Base-by-base conservation (phyloP, 1,284 basidiomycete genomes). In the Earliella scabrosa region DNA sequence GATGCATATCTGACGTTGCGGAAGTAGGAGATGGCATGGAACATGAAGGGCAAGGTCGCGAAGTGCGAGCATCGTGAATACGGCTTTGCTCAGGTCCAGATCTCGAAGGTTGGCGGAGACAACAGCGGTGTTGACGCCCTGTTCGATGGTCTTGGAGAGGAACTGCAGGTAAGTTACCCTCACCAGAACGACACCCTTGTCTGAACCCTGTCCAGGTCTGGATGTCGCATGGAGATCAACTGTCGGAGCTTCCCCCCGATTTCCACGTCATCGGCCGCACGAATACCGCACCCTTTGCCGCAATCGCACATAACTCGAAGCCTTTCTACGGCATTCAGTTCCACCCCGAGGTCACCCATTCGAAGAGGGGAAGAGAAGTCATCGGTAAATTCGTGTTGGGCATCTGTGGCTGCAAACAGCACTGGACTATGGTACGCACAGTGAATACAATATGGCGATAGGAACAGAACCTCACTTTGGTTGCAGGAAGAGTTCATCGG, bases 221-320 rank as follows among this genome's bases (percentile, higher is more conserved):
- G 97, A 99, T 99, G 97, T 98, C 95, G 32, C 97, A 99, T 72
- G 97, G 97, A 20, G 97, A 99, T 74, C 95, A 98, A 68, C 83
- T 99, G 45, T 90, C 87, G 32, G 83, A 82, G 54, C 81, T 91
- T 8, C 97, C 97, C 20, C 78, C 87, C 0, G 78, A 90, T 66
- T 99, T 98, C 76, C 86, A 93, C 68, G 84, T 93, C 63, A 92
- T 99, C 63, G 97, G 94, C 7, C 82, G 82, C 54, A 99, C 97
- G 1, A 77, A 83, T 27, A 92, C 90, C 1, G 96, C 97, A 1
- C 97, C 97, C 0, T 99, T 83, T 70, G 96, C 96, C 7, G 96
- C 96, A 6, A 87, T 99, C 60, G 94, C 94, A 2, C 97, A 99
- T 77, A 80, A 94, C 69, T 79, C 86, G 10, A 95, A 93, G 70